Evolutionary conservation across 345 rosid species (phyloP), one percentile per base, ranked within the genome.

Genomic region (Eucalyptus urophylla): DNA sequence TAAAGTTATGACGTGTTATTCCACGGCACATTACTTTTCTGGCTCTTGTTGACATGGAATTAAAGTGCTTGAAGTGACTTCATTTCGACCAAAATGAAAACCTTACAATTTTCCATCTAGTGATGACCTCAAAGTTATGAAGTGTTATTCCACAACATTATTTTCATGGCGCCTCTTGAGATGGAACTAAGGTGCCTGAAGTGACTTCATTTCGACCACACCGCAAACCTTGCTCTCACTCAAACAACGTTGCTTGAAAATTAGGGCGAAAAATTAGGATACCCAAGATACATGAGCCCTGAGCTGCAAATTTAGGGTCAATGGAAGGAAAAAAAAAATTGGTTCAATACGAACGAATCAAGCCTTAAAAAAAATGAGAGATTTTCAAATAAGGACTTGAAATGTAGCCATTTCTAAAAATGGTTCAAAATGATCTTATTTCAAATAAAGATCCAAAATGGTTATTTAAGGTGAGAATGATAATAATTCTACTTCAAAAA

Each of bases 401-500:
- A 51, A 54, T 54, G 27, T 4, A 3, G 27, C 11, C 2, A 8
- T 21, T 21, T 21, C 2, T 19, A 54, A 54, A 56, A 56, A 1
- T 4, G 12, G 60, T 22, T 56, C 12, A 56, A 56, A 56, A 24
- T 56, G 12, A 56, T 24, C 27, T 56, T 56, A 56, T 56, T 56
- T 56, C 6, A 56, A 56, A 9, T 56, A 56, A 56, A 2, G 12
- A 24, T 22, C 11, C 12, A 0, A 54, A 54, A 54, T 54, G 58
- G 60, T 54, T 1, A 54, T 8, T 54, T 54, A 56, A 56, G 60
- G 3, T 0, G 5, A 1, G 0, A 21, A 21, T 56, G 62, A 2
- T 56, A 21, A 22, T 56, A 56, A 21, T 21, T 56, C 29, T 56
- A 56, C 0, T 56, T 24, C 12, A 21, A 56, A 9, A 24, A 22